phyloP scores from a whole-genome alignment of 1,284 basidiomycete genomes.

The Sporisorium graminicola region DNA sequence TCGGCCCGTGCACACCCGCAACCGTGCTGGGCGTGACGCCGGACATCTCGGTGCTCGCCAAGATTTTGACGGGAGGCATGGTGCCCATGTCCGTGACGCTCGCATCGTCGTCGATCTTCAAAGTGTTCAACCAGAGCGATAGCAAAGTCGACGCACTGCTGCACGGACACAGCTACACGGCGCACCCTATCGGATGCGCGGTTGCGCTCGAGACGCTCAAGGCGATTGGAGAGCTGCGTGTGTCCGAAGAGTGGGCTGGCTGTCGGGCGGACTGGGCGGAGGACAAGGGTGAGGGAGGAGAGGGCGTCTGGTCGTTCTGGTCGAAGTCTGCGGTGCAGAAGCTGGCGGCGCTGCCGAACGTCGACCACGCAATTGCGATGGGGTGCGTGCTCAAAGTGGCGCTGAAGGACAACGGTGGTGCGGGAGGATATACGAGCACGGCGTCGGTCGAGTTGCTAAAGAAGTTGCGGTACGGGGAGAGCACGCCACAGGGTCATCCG shows the following conservation, averaged over 20 bases:
- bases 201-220: constrained; percentile 86
- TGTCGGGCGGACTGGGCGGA: constrained; percentile 74
- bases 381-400: constrained; percentile 89
- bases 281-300: not conserved
- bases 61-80: constrained; percentile 92
- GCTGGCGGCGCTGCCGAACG: constrained; percentile 75
- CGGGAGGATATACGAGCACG: constrained; percentile 69
- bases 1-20: constrained; percentile 74
- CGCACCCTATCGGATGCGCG: constrained; percentile 78
- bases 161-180: constrained; percentile 89
- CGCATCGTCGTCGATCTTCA: constrained; percentile 82
- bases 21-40: constrained; percentile 56
- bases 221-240: constrained; percentile 74
- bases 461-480: constrained; percentile 37
- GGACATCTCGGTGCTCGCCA: constrained; percentile 89
- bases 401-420: constrained; percentile 76
- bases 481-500: constrained; percentile 35
- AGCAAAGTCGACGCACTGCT: constrained; percentile 86
- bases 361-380: constrained; percentile 85
- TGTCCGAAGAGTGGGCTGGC: constrained; percentile 74
- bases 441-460: constrained; percentile 46
- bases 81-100: constrained; percentile 84
- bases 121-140: constrained; percentile 78
- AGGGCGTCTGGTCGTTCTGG: constrained; percentile 88
- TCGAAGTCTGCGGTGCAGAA: constrained; percentile 78